Conservation (phyloP, 192 early-diverging fungal species). For the Coemansia sp. region DNA sequence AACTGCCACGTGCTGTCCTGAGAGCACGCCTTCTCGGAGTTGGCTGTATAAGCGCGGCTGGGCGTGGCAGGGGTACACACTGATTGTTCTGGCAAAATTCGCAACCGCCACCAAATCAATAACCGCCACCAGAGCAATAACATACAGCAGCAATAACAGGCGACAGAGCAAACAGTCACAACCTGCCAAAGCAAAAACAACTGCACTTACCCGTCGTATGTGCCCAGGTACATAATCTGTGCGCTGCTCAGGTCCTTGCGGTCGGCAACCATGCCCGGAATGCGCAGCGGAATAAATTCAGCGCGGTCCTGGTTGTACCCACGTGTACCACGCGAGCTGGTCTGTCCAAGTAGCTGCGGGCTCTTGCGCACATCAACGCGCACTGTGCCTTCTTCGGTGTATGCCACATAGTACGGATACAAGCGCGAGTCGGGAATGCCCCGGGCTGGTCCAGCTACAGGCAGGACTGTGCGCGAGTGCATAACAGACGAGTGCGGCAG, state of each 20-base stretch:
- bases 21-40: neutral
- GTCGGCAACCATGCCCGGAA: conserved; percentile 50
- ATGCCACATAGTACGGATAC: conserved; percentile 50
- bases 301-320: conserved; percentile 52
- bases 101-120: conserved; percentile 2
- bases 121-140: neutral
- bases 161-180: too few relatives aligned
- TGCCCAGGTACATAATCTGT: conserved; percentile 48
- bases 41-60: neutral
- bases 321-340: conserved; percentile 44
- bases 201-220: conserved; percentile 46
- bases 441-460: neutral
- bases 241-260: conserved; percentile 45
- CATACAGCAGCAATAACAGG: too few relatives aligned
- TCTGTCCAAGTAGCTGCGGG: conserved; percentile 43
- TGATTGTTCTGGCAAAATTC: conserved; percentile 2
- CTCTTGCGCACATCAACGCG: conserved; percentile 53
- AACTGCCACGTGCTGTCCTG: neutral
- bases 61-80: neutral
- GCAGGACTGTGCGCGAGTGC: neutral
- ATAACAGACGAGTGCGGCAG: neutral
- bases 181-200: too few relatives aligned
- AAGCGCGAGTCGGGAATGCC: neutral
- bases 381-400: conserved; percentile 48
- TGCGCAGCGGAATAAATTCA: conserved; percentile 50